Conservation (phyloP, 2,329 filamentous ascomycete genomes). For the Neonectria neomacrospora region DNA sequence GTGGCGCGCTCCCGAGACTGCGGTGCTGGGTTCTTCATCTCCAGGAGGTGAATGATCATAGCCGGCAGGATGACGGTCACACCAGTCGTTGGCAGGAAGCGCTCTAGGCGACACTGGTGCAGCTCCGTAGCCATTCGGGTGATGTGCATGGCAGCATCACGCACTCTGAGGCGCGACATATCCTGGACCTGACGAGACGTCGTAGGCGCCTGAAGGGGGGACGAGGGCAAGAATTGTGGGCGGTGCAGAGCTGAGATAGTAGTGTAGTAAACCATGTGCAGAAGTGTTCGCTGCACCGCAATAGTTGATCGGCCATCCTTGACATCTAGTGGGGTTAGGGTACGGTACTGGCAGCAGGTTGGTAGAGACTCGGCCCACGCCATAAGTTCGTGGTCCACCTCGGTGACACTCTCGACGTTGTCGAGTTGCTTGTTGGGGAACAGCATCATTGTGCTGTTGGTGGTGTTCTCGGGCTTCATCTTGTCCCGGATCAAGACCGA, state of each 20-base stretch:
- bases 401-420: slow-evolving; percentile 82
- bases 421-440: slow-evolving; percentile 88
- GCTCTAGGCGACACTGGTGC: slow-evolving; percentile 77
- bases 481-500: slow-evolving; percentile 89
- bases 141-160: slow-evolving; percentile 85
- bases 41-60: slow-evolving; percentile 92
- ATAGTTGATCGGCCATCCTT: slow-evolving; percentile 69
- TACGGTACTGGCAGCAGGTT: slow-evolving; percentile 74
- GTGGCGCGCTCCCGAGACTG: slow-evolving; percentile 78
- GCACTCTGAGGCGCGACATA: slow-evolving; percentile 82
- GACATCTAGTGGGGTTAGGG: slow-evolving; percentile 64
- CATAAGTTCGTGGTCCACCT: slow-evolving; percentile 82
- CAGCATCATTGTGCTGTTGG: slow-evolving; percentile 85
- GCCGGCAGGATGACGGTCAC: slow-evolving; percentile 92
- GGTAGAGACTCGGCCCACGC: slow-evolving; percentile 81
- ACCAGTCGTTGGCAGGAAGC: slow-evolving; percentile 86
- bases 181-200: slow-evolving; percentile 79
- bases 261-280: slow-evolving; percentile 95
- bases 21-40: slow-evolving; percentile 85
- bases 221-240: slow-evolving; percentile 86
- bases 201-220: slow-evolving; percentile 63
- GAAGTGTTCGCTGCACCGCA: slow-evolving; percentile 80
- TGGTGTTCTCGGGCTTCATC: slow-evolving; percentile 79
- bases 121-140: slow-evolving; percentile 85
- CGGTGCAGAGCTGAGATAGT: slow-evolving; percentile 91